phyloP scores from a whole-genome alignment of 805 yeast genomes.

The Saccharomycopsis sp. region DNA sequence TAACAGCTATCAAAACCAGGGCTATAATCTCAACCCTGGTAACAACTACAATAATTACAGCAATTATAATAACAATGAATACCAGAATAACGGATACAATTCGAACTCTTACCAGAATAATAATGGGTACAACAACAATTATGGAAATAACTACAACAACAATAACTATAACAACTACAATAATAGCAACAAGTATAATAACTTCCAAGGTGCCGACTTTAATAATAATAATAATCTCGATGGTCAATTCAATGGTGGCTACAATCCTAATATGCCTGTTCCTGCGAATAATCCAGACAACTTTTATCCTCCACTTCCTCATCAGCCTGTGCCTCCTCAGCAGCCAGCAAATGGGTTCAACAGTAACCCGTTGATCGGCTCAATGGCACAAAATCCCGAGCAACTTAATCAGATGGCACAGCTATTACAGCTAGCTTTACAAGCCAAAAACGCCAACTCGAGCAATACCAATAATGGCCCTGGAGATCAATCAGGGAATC shows the following conservation, averaged over 20 bases:
- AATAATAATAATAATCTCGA: background rate
- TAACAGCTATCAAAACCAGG: background rate
- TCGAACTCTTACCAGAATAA: background rate
- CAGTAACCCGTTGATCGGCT: background rate
- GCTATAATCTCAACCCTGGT: background rate
- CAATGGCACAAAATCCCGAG: background rate
- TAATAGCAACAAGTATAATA: background rate
- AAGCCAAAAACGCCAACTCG: background rate
- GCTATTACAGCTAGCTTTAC: background rate
- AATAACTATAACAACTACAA: background rate
- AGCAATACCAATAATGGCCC: background rate
- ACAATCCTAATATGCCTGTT: background rate
- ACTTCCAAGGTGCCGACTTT: background rate
- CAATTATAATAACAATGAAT: background rate
- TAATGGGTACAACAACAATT: slow-evolving; percentile 1
- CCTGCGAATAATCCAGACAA: background rate
- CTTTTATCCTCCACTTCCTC: background rate
- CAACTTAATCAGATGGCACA: background rate
- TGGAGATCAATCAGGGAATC: background rate
- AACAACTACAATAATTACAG: background rate
- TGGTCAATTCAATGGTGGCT: background rate
- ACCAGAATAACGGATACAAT: background rate
- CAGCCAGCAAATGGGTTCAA: background rate
- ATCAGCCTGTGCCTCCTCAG: background rate
- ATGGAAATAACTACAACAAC: background rate